Evolutionary conservation across 163 green algal species (phyloP), one percentile per base, ranked within the genome.

Genomic region (Prototheca wickerhamii): DNA sequence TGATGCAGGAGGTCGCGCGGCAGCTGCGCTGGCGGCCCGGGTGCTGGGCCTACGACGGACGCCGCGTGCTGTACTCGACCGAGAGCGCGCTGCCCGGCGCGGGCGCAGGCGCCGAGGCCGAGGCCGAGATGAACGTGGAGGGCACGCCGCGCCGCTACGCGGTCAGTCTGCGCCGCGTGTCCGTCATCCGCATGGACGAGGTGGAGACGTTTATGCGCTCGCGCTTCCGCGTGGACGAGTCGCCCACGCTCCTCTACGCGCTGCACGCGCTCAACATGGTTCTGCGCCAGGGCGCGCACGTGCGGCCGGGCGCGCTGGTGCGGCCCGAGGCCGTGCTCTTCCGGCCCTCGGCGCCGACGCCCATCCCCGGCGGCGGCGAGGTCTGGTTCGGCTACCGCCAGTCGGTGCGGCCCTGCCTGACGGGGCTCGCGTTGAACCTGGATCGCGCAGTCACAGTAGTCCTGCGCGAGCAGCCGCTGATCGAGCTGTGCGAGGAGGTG

Each of bases 21-120:
- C 29, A 73, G 23, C 44, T 82, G 49, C 44, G 54, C 37, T 88
- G 82, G 82, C 26, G 44, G 4, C 18, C 29, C 5, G 75, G 71
- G 7, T 37, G 34, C 31, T 87, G 73, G 71, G 76, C 61, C 3
- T 89, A 74, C 69, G 82, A 89, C 58, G 77, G 82, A 4, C 71
- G 71, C 58, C 86, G 86, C 67, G 86, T 79, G 74, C 67, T 87
- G 37, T 87, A 79, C 65, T 49, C 75, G 2, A 69, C 76, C 2
- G 57, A 55, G 32, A 43, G 25, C 29, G 46, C 74, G 33, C 64
- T 82, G 57, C 12, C 52, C 63, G 64, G 55, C 28, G 20, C 49
- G 61, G 4, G 20, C 6, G 12, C 26, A 31, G 30, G 8, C 18
- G 15, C 31, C 21, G 52, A 69, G 63, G 63, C 63, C 15, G 2